Base-by-base conservation (phyloP, 1,284 basidiomycete species). In the Cronartium quercuum region DNA sequence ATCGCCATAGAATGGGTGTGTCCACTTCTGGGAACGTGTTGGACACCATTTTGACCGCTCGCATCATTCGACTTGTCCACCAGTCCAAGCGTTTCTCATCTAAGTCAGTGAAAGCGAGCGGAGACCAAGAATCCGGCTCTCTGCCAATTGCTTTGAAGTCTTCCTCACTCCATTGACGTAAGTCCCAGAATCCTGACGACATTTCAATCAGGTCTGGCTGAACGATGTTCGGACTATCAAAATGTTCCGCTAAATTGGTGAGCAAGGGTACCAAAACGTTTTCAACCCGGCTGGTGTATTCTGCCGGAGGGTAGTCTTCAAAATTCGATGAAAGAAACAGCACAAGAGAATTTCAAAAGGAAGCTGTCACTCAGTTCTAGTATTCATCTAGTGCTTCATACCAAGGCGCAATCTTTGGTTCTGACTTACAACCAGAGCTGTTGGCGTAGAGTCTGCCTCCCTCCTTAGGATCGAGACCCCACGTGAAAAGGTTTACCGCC, bases 361-460 rank as follows among this genome's bases (percentile, higher is more conserved):
- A 15, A 1, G 47, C 47, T 15, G 47, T 15, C 15, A 7, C 3
- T 55, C 18, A 55, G 51, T 55, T 55, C 18, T 0, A 55, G 51
- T 12, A 21, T 21, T 3, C 18, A 55, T 6, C 6, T 13, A 51
- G 13, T 51, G 18, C 18, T 55, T 6, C 51, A 21, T 7, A 13
- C 6, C 7, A 55, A 55, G 29, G 18, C 10, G 12, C 7, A 21
- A 44, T 61, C 34, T 61, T 63, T 29, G 10, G 47, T 18, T 29
- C 24, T 24, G 37, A 42, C 60, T 65, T 55, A 73, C 69, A 73
- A 35, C 69, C 69, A 41, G 62, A 65, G 15, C 41, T 65, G 15
- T 73, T 65, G 38, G 62, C 69, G 21, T 73, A 73, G 18, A 73
- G 3, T 29, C 69, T 55, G 10, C 69, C 69, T 4, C 62, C 69